phyloP scores from a whole-genome alignment of 2,329 filamentous ascomycete species.

The Aspergillus flavus region DNA sequence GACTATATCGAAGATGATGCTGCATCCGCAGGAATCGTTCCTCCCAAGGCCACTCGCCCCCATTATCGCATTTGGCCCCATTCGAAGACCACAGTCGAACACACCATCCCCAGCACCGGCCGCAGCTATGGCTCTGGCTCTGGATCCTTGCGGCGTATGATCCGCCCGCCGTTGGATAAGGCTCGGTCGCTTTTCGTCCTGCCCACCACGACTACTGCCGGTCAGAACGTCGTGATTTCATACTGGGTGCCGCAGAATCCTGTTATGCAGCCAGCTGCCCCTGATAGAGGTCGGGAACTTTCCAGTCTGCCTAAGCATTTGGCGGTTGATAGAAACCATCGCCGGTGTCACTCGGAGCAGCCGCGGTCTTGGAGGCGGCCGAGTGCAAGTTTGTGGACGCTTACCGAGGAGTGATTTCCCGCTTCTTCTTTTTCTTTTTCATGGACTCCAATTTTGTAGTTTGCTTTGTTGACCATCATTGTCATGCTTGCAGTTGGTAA shows the following conservation, averaged over 20 bases:
- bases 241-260: constrained; percentile 23
- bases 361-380: constrained; percentile 41
- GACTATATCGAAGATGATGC: constrained; percentile 33
- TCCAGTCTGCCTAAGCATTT: constrained; percentile 2
- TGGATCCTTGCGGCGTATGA: constrained; percentile 27
- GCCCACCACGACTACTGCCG: constrained; percentile 26
- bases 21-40: constrained; percentile 37
- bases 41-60: constrained; percentile 21
- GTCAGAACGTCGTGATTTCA: constrained; percentile 23
- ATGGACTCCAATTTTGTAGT: neutral
- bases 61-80: constrained; percentile 29
- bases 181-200: constrained; percentile 34
- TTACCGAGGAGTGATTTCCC: constrained; percentile 33
- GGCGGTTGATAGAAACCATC: constrained; percentile 31
- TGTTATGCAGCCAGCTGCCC: neutral
- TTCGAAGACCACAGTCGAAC: constrained; percentile 8
- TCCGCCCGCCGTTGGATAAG: constrained; percentile 35
- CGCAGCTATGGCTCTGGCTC: constrained; percentile 14
- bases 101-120: neutral
- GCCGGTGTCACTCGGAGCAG: constrained; percentile 42
- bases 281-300: constrained; percentile 10
- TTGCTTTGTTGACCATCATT: neutral
- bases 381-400: constrained; percentile 38
- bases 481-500: neutral
- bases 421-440: neutral